These are phyloP conservation scores for Solanum habrochaites DNA, from an alignment of 257 asterid species.

Conservation along the genomic window DNA sequence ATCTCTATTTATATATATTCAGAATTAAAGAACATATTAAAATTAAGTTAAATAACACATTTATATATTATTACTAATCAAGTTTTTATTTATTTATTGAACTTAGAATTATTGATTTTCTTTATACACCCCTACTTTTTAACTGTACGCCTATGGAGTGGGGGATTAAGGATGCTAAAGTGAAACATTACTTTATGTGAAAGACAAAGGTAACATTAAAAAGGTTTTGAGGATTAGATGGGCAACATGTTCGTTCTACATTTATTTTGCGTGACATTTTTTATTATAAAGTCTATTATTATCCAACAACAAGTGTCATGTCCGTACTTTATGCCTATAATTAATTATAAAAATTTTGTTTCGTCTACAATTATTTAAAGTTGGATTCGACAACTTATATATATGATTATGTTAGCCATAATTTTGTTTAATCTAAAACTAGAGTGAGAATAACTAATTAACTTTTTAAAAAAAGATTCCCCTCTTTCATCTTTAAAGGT, in stretches of 20 bases:
- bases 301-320: neutral
- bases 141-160: neutral
- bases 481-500: neutral
- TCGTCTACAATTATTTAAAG: neutral
- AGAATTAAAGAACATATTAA: no score
- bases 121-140: neutral
- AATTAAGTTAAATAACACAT: no score
- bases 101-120: neutral
- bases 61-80: no score
- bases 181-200: neutral
- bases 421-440: neutral
- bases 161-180: neutral
- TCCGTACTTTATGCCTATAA: neutral
- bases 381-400: neutral
- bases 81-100: no score
- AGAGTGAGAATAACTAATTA: neutral
- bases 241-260: neutral
- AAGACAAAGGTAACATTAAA: neutral
- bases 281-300: neutral
- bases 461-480: neutral
- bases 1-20: no score
- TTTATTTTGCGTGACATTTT: neutral
- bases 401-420: neutral
- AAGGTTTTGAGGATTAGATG: neutral
- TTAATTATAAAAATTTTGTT: neutral